Evolutionary conservation across 1,284 basidiomycete genomes (phyloP).

Genomic region (Leccinum cinnamomeum): DNA sequence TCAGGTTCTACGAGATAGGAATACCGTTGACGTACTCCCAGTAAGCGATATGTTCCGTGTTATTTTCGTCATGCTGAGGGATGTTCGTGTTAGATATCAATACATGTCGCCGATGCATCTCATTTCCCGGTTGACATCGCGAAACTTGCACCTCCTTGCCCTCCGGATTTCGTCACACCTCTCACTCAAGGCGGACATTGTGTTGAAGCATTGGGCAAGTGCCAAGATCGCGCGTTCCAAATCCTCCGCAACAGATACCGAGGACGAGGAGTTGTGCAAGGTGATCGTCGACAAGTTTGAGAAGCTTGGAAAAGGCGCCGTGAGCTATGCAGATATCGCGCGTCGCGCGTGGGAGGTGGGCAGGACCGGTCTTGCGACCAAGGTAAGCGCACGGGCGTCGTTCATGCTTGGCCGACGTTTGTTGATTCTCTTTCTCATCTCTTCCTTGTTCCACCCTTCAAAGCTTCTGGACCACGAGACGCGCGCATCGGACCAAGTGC

Average conservation of each 20-base stretch:
- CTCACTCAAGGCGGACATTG: conserved; percentile 79
- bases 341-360: conserved; percentile 93
- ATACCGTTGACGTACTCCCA: conserved; percentile 92
- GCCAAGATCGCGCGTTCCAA: conserved; percentile 83
- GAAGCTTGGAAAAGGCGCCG: conserved; percentile 64
- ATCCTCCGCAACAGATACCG: conserved; percentile 51
- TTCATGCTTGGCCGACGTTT: conserved; percentile 8
- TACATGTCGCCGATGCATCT: conserved; percentile 77
- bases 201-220: conserved; percentile 95
- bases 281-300: conserved; percentile 89
- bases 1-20: conserved; percentile 88
- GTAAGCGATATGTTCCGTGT: conserved; percentile 43
- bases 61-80: neutral
- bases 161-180: conserved; percentile 89
- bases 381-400: conserved; percentile 45
- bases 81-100: conserved; percentile 57
- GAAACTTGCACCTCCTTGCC: conserved; percentile 89
- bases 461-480: conserved; percentile 92
- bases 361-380: conserved; percentile 81
- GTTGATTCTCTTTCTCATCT: neutral
- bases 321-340: conserved; percentile 95
- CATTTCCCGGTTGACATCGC: conserved; percentile 80
- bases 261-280: conserved; percentile 78
- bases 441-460: neutral
- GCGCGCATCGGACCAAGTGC: conserved; percentile 90